Evolutionary conservation across 352 stramenopile genomes (phyloP), one percentile per base, ranked within the genome.

Genomic region (Phytopythium ostracodes): DNA sequence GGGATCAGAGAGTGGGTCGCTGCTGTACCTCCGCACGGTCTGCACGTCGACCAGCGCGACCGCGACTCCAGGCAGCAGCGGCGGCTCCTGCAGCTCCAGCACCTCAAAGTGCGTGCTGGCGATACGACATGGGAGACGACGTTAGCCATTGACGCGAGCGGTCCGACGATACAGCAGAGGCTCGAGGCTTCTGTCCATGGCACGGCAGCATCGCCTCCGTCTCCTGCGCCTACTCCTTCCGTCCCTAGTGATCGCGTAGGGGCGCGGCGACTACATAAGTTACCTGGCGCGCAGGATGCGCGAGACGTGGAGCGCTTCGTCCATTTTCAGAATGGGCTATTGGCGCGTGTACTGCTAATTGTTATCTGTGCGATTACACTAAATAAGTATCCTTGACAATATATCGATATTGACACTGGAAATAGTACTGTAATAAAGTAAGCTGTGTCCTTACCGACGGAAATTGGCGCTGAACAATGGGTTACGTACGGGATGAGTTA

Each of bases 21-120:
- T n/a, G n/a, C n/a, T n/a, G n/a, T 12, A 76, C 70, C 60, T 71
- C 22, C 77, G 75, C 18, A 85, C 72, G 62, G 66, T 55, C 42
- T 63, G 60, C 24, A 24, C 52, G 58, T 73, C 67, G 1, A 66
- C 55, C 38, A 81, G 66, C 22, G 38, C 24, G 40, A 49, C 47
- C 8, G 14, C n/a, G 25, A 51, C 42, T 24, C 60, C 40, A 7
- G 11, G 46, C 7, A 35, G 24, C 24, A 53, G 12, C 24, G 44
- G 9, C 7, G 55, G 36, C 36, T 51, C 44, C 5, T 43, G 51
- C 27, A 85, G 59, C 54, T 71, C 70, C 44, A 87, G 62, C 62
- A 84, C 75, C 31, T 76, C 50, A 27, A 72, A 87, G 59, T 85
- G 73, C 15, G 76, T 69, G 33, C 61, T 77, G 51, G 29, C 10